These are phyloP conservation scores for Lipomyces lipofer DNA, from an alignment of 805 yeast genomes.

Conservation along the genomic window DNA sequence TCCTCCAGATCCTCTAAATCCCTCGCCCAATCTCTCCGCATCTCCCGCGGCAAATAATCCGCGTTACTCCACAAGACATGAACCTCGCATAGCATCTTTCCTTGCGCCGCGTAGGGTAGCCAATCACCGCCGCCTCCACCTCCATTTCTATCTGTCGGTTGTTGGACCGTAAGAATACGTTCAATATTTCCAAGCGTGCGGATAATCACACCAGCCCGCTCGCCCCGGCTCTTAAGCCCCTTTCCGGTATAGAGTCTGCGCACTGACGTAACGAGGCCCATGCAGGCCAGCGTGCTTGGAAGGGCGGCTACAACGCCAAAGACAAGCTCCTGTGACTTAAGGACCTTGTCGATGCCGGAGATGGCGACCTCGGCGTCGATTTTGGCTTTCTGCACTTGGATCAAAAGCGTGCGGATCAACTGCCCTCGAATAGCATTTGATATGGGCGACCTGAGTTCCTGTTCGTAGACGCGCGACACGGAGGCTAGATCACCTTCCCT, in stretches of 20 bases:
- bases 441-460: slow-evolving; percentile 69
- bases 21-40: slow-evolving; percentile 56
- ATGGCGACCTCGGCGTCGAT: slow-evolving; percentile 92
- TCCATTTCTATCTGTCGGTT: neutral
- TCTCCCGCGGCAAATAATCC: slow-evolving; percentile 48
- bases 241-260: slow-evolving; percentile 38
- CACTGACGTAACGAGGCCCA: slow-evolving; percentile 14
- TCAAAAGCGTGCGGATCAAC: slow-evolving; percentile 71
- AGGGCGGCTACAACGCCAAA: slow-evolving; percentile 88
- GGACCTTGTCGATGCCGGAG: slow-evolving; percentile 83
- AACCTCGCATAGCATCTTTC: slow-evolving; percentile 66
- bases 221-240: slow-evolving; percentile 35
- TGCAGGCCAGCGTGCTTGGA: slow-evolving; percentile 60
- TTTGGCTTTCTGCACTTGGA: slow-evolving; percentile 93
- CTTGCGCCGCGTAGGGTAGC: slow-evolving; percentile 48
- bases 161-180: slow-evolving; percentile 47
- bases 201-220: slow-evolving; percentile 40
- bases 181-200: slow-evolving; percentile 59
- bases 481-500: slow-evolving; percentile 75
- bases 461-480: slow-evolving; percentile 78
- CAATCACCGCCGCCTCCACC: slow-evolving; percentile 5
- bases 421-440: slow-evolving; percentile 65
- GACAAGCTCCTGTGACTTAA: slow-evolving; percentile 90
- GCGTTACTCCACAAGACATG: slow-evolving; percentile 57
- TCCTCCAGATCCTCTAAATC: slow-evolving; percentile 64